Base-by-base conservation (phyloP, 306 rosid genomes). In the Cucumis melo region DNA sequence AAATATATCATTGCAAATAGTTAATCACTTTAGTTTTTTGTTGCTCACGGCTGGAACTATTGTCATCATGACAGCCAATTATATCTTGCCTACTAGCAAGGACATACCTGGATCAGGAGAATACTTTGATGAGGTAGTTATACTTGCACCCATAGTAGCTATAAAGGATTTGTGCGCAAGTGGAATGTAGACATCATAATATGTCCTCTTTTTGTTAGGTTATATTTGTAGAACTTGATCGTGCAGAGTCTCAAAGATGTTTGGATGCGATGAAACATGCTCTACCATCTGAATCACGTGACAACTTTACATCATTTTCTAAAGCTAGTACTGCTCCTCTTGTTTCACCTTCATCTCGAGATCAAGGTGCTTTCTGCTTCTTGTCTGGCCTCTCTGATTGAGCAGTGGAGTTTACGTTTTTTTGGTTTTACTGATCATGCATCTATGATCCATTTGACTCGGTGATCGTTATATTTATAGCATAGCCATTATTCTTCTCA, bases 221-320 rank as follows among this genome's bases (percentile, higher is more conserved):
- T 75, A 68, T 85, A 74, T 89, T 85, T 75, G 91, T 78, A 57
- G 93, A 89, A 79, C 85, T 89, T 58, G 81, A 85, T 74, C 84
- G 42, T 29, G 80, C 79, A 34, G 89, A 87, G 71, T 85, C 89
- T 32, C 79, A 80, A 78, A 82, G 82, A 78, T 80, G 73, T 79
- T 73, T 87, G 85, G 87, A 87, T 82, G 78, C 80, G 86, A 89
- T 87, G 88, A 85, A 83, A 80, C 78, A 41, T 78, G 80, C 77
- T 64, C 56, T 80, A 21, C 41, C 79, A 42, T 76, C 86, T 10
- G 54, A 66, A 41, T 20, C 53, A 41, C 54, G 27, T n/a, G 24
- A 66, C 10, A 39, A 39, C 34, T 9, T 41, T 39, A 39, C 19
- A 51, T 41, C 78, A 15, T 53, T 62, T 72, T 44, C 79, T 21